Conservation (phyloP, 352 stramenopile species). For the Phytophthora cryptogea region DNA sequence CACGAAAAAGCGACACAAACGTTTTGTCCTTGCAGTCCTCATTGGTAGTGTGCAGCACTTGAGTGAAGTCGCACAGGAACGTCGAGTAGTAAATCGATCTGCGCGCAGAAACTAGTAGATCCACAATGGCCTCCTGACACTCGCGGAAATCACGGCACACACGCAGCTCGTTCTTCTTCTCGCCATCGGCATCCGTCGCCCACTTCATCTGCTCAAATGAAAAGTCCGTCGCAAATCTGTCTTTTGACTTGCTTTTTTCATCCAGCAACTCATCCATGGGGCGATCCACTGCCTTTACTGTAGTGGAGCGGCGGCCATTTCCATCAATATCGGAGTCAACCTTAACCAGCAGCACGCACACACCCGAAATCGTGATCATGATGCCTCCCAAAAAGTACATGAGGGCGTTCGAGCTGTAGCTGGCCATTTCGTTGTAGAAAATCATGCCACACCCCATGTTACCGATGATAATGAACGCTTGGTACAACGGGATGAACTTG, state of each 20-base stretch:
- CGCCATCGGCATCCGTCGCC: slow-evolving; percentile 33
- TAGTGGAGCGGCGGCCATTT: slow-evolving; percentile 12
- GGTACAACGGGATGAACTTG: slow-evolving; percentile 83
- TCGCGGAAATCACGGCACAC: slow-evolving; percentile 64
- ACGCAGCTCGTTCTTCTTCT: slow-evolving; percentile 28
- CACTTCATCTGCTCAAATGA: slow-evolving; percentile 69
- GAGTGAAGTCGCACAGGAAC: slow-evolving; percentile 79
- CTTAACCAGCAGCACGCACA: slow-evolving; percentile 69
- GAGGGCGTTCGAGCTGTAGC: slow-evolving; percentile 50
- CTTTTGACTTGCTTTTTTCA: slow-evolving; percentile 18
- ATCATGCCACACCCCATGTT: slow-evolving; percentile 79
- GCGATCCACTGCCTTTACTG: slow-evolving; percentile 29
- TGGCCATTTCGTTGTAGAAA: slow-evolving; percentile 82
- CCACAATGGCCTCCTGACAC: slow-evolving; percentile 66
- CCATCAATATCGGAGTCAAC: slow-evolving; percentile 31
- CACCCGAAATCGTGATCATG: slow-evolving; percentile 57
- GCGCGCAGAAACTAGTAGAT: slow-evolving; percentile 53
- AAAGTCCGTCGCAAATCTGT: slow-evolving; percentile 48
- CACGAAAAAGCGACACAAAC: slow-evolving; percentile 64
- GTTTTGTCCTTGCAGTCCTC: slow-evolving; percentile 43
- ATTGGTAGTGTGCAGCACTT: slow-evolving; percentile 42
- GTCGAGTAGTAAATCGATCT: slow-evolving; percentile 81
- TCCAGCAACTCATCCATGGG: slow-evolving; percentile 35
- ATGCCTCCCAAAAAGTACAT: slow-evolving; percentile 60
- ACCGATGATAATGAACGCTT: slow-evolving; percentile 83